Percentiles rank a stretch among this genome's conserved stretches.
Evolutionary conservation across 2,329 filamentous ascomycete species (phyloP).

Genomic region (Aspergillus bombycis): DNA sequence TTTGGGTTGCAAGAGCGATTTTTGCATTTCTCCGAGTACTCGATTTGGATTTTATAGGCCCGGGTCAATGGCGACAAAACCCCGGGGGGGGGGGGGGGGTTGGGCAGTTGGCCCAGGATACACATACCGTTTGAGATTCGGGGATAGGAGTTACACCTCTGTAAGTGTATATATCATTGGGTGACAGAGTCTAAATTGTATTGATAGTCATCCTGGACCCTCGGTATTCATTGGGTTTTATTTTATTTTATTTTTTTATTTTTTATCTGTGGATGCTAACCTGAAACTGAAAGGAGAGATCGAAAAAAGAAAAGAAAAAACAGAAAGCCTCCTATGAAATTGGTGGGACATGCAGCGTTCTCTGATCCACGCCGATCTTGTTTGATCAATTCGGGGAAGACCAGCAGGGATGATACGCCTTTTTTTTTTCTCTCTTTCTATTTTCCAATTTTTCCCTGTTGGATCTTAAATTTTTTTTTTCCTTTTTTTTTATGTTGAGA

Average conservation of each 20-base stretch:
- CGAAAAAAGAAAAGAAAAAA: not conserved
- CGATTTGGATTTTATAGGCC: not conserved
- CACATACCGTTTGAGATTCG: not conserved
- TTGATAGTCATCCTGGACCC: not conserved
- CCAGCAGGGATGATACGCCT: not conserved
- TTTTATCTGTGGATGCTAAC: not conserved
- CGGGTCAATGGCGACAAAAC: not conserved
- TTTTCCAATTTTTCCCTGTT: not conserved
- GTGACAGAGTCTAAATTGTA: not conserved
- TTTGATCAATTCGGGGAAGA: constrained; percentile 6
- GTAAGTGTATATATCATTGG: not conserved
- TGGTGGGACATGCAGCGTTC: not conserved
- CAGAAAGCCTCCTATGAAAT: not conserved
- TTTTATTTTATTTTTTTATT: not conserved
- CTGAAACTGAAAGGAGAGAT: not conserved
- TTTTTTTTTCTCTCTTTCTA: not conserved
- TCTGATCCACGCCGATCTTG: constrained; percentile 8
- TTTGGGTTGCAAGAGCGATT: constrained; percentile 15
- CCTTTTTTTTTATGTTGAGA: not conserved
- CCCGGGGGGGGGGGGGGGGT: not conserved
- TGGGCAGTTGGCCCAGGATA: not conserved
- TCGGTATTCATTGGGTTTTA: not conserved
- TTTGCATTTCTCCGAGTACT: constrained; percentile 2
- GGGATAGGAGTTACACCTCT: not conserved
- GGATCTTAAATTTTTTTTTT: not conserved